phyloP scores from a whole-genome alignment of 176 grass and related monocot species.

The Dendrocalamus sinicus region DNA sequence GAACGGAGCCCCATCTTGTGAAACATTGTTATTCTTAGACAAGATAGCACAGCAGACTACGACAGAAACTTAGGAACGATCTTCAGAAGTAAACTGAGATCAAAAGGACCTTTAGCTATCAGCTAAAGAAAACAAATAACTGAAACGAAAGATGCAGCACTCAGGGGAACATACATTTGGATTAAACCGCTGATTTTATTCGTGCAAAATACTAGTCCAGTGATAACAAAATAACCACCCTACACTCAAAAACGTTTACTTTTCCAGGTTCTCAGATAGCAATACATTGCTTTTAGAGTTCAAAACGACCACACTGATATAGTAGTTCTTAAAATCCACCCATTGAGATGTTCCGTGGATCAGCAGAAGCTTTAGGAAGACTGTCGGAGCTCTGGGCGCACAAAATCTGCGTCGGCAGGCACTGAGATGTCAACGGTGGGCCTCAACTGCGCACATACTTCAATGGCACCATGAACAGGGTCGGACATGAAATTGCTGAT shows the following conservation, averaged over 20 bases:
- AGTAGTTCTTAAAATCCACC: neutral
- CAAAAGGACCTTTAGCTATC: neutral
- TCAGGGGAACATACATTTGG: neutral
- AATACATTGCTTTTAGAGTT: constrained; percentile 27
- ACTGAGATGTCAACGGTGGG: constrained; percentile 94
- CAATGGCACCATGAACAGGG: constrained; percentile 74
- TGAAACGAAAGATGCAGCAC: neutral
- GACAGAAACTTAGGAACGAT: neutral
- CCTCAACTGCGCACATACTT: constrained; percentile 76
- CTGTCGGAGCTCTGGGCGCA: constrained; percentile 82
- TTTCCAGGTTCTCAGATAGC: constrained; percentile 31
- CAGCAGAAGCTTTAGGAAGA: constrained; percentile 40
- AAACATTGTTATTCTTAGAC: neutral
- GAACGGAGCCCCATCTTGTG: neutral
- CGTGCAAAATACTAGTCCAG: constrained; percentile 1
- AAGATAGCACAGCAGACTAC: neutral
- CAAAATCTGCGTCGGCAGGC: constrained; percentile 81
- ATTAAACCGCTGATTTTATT: constrained; percentile 33
- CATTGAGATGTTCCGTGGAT: neutral
- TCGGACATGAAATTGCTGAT: constrained; percentile 87
- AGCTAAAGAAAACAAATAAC: neutral
- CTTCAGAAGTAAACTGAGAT: neutral
- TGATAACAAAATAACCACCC: constrained; percentile 4
- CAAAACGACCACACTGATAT: constrained; percentile 27
- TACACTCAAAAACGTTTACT: constrained; percentile 9